Evolutionary conservation across 169 alveolate species (phyloP).

Genomic region (Plasmodium adleri): DNA sequence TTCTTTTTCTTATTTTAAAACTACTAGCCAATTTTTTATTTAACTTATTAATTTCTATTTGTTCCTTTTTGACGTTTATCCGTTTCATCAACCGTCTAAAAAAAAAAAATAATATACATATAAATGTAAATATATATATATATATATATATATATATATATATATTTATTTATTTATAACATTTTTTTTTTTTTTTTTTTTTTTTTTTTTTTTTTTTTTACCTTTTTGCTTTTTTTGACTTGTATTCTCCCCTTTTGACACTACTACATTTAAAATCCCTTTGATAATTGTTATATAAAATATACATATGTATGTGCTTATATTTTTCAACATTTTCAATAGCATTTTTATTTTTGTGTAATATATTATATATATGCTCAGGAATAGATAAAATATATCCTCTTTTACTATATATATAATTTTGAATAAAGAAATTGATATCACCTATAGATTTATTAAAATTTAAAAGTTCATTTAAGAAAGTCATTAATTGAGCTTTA

Average conservation of each 20-base stretch:
- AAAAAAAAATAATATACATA: not conserved
- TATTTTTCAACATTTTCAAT: constrained; percentile 34
- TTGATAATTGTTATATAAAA: constrained; percentile 69
- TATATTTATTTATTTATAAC: no score
- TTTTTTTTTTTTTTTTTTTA: not conserved
- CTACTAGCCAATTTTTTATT: constrained; percentile 28
- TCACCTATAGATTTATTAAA: constrained; percentile 65
- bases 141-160: not conserved
- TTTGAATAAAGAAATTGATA: constrained; percentile 68
- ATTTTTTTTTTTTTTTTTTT: no score
- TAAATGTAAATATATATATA: not conserved
- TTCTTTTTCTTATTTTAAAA: constrained; percentile 40
- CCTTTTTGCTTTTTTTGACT: constrained; percentile 68
- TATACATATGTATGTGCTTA: constrained; percentile 38
- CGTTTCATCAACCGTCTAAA: constrained; percentile 63
- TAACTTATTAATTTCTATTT: constrained; percentile 41
- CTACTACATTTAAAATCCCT: constrained; percentile 3
- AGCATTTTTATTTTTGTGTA: constrained; percentile 60
- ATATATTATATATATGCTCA: constrained; percentile 64
- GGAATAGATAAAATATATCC: constrained; percentile 73
- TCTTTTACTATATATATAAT: constrained; percentile 64
- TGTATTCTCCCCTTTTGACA: constrained; percentile 34
- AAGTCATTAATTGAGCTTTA: constrained; percentile 12
- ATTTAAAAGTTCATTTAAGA: constrained; percentile 69
- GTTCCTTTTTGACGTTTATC: constrained; percentile 55